phyloP scores from a whole-genome alignment of 2,329 filamentous ascomycete species.

The Acarospora socialis region DNA sequence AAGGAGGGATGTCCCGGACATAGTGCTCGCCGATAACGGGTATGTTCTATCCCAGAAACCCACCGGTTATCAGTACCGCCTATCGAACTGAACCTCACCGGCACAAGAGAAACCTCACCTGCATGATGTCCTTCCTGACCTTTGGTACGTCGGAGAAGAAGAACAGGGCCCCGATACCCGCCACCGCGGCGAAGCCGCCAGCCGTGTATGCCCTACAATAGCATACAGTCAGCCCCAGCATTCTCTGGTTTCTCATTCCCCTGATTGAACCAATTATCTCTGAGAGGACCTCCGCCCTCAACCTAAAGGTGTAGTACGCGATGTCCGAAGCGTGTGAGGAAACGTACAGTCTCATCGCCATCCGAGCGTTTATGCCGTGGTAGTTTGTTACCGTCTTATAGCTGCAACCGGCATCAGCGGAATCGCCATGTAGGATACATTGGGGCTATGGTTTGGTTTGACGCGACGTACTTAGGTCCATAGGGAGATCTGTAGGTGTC shows the following conservation, averaged over 20 bases:
- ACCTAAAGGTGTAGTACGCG: slow-evolving; percentile 6
- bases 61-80: neutral
- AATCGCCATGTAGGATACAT: too few relatives aligned
- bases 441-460: too few relatives aligned
- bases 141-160: slow-evolving; percentile 51
- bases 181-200: slow-evolving; percentile 41
- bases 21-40: slow-evolving; percentile 45
- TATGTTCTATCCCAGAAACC: slow-evolving; percentile 31
- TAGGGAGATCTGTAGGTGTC: slow-evolving; percentile 42
- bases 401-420: too few relatives aligned
- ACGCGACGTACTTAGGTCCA: slow-evolving; percentile 38
- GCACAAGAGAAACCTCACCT: slow-evolving; percentile 5
- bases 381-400: slow-evolving; percentile 35
- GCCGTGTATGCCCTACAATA: slow-evolving; percentile 30
- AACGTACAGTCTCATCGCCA: slow-evolving; percentile 33
- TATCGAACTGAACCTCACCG: neutral
- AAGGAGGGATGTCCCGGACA: slow-evolving; percentile 42
- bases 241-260: slow-evolving; percentile 3
- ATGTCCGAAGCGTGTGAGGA: slow-evolving; percentile 2
- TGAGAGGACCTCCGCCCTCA: neutral
- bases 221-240: slow-evolving; percentile 13
- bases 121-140: slow-evolving; percentile 46
- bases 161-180: slow-evolving; percentile 46
- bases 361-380: slow-evolving; percentile 34
- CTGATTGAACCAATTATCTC: neutral